A percentile compares a stretch with the other conserved stretches of the same genome.
Evolutionary conservation across 2,329 filamentous ascomycete species (phyloP).

Genomic region (Tolypocladium guangdongense): DNA sequence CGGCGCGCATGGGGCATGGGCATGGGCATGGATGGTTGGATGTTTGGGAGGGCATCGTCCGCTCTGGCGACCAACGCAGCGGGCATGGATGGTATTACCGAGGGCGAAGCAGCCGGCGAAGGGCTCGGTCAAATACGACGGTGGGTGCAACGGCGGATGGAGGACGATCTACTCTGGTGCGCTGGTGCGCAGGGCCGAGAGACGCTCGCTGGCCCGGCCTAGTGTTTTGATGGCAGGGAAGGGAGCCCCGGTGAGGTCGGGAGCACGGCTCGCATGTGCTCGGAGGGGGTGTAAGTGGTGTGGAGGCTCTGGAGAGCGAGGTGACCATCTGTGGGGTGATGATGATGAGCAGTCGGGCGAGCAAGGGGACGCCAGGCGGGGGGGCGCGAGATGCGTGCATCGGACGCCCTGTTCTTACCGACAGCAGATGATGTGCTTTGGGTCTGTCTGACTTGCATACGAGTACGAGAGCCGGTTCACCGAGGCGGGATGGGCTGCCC

Average conservation of each 20-base stretch:
- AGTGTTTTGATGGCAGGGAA: too few species aligned
- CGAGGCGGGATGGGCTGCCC: not conserved
- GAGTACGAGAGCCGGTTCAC: not conserved
- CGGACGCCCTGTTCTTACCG: not conserved
- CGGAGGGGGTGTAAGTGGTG: too few species aligned
- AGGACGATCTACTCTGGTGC: not conserved
- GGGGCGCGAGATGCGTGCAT: not conserved
- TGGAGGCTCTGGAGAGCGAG: too few species aligned
- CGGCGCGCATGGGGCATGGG: not conserved
- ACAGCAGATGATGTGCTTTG: not conserved
- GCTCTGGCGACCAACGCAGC: not conserved
- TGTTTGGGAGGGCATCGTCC: not conserved
- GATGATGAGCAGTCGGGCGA: not conserved
- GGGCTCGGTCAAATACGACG: not conserved
- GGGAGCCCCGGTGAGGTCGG: slow-evolving; percentile 2
- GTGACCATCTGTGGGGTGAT: not conserved
- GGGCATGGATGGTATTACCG: not conserved
- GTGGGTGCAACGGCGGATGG: not conserved
- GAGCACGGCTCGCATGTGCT: not conserved
- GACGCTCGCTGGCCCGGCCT: too few species aligned
- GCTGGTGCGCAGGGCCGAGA: not conserved
- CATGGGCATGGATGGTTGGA: too few species aligned
- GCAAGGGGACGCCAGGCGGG: not conserved
- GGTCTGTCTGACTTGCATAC: not conserved
- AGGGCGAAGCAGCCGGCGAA: not conserved